Evolutionary conservation across 2,329 filamentous ascomycete genomes (phyloP).

Genomic region (Aspergillus ibericus): DNA sequence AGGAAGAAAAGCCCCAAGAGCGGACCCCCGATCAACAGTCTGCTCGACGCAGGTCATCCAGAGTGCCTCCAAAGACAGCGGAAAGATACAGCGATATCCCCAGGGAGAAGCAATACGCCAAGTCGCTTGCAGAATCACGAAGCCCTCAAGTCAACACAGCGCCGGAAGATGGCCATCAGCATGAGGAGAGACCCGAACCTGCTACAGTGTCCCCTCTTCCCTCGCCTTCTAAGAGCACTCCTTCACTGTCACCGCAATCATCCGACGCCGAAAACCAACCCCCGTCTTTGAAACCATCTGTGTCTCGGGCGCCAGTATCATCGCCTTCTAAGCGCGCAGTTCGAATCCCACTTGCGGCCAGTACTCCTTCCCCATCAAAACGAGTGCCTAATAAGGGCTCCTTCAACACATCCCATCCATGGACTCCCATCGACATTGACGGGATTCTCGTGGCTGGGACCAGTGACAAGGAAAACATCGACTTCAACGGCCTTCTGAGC

Average conservation of each 20-base stretch:
- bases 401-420: constrained; percentile 59
- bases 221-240: constrained; percentile 47
- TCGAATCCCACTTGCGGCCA: constrained; percentile 45
- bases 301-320: constrained; percentile 40
- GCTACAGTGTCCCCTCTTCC: constrained; percentile 29
- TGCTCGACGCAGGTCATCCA: constrained; percentile 25
- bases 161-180: constrained; percentile 11
- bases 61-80: constrained; percentile 36
- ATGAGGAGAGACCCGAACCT: constrained; percentile 11
- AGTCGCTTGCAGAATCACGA: constrained; percentile 30
- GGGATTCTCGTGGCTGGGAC: constrained; percentile 48
- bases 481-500: constrained; percentile 51
- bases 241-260: constrained; percentile 69
- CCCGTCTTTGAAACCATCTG: constrained; percentile 64
- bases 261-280: constrained; percentile 80
- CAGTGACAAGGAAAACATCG: constrained; percentile 51
- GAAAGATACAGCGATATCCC: constrained; percentile 42
- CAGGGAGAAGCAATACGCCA: constrained; percentile 35
- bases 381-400: constrained; percentile 53
- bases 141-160: constrained; percentile 14
- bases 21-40: constrained; percentile 16
- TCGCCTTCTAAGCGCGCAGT: constrained; percentile 34
- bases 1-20: constrained; percentile 20
- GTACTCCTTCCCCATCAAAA: constrained; percentile 62
- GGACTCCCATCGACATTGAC: constrained; percentile 77